phyloP scores from a whole-genome alignment of 805 yeast species.

The Suhomyces sp. region DNA sequence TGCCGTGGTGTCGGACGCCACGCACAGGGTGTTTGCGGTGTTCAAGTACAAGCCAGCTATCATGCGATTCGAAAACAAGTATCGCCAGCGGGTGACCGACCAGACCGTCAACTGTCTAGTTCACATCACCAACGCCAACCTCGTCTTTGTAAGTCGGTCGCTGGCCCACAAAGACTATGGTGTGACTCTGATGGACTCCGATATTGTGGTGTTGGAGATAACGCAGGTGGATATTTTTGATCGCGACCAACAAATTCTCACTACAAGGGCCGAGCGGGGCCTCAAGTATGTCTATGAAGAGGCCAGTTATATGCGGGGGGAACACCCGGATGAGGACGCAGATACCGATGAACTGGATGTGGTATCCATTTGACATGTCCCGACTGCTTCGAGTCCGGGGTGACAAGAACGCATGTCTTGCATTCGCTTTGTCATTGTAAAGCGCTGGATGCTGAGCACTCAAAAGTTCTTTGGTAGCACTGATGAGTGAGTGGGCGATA shows the following conservation, averaged over 20 bases:
- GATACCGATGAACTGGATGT: neutral
- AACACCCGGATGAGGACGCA: neutral
- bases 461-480: too few species aligned
- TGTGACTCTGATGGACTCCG: neutral
- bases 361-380: neutral
- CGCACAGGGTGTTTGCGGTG: conserved; percentile 27
- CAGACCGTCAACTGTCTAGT: conserved; percentile 26
- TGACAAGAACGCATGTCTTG: too few species aligned
- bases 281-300: conserved; percentile 25
- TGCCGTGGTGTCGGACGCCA: conserved; percentile 30
- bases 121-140: conserved; percentile 24
- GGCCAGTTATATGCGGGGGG: neutral
- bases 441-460: too few species aligned
- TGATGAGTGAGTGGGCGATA: too few species aligned
- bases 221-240: conserved; percentile 28
- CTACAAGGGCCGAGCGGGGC: conserved; percentile 15
- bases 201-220: conserved; percentile 24
- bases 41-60: conserved; percentile 28
- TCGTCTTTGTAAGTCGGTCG: conserved; percentile 16
- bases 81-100: conserved; percentile 34
- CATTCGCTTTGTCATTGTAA: too few species aligned
- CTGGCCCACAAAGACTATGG: conserved; percentile 2
- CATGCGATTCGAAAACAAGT: conserved; percentile 25
- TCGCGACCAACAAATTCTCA: conserved; percentile 26
- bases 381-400: too few species aligned